A percentile compares a stretch with the other conserved stretches of the same genome.
Evolutionary conservation across 2,329 filamentous ascomycete genomes (phyloP).

Genomic region (Coniella lustricola): DNA sequence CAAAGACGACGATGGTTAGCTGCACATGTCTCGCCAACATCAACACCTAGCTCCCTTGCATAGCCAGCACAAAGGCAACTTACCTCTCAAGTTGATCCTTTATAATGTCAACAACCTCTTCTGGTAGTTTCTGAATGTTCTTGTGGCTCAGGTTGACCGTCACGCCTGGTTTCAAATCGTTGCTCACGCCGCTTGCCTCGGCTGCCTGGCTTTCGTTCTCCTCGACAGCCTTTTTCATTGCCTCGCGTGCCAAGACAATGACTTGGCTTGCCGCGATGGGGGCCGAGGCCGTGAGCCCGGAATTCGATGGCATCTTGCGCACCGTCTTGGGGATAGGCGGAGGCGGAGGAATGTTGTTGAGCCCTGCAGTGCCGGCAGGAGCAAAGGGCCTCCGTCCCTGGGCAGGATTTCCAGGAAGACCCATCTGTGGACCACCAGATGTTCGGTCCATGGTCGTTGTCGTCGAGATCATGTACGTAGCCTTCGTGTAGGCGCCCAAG

Average conservation of each 20-base stretch:
- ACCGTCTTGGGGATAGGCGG: constrained; percentile 38
- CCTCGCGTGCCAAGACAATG: constrained; percentile 57
- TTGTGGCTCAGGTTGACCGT: constrained; percentile 74
- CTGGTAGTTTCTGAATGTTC: constrained; percentile 63
- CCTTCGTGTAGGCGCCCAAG: constrained; percentile 1
- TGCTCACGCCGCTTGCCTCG: constrained; percentile 52
- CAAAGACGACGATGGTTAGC: constrained; percentile 18
- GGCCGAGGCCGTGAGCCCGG: constrained; percentile 41
- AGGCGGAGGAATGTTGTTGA: constrained; percentile 32
- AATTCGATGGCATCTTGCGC: constrained; percentile 39
- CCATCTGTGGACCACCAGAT: constrained; percentile 20
- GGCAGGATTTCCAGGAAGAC: constrained; percentile 30
- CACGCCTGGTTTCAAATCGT: constrained; percentile 60
- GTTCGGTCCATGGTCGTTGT: constrained; percentile 19
- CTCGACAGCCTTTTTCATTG: constrained; percentile 59
- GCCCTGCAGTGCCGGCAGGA: constrained; percentile 22
- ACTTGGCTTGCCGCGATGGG: constrained; percentile 57
- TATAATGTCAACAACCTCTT: constrained; percentile 69
- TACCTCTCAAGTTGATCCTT: constrained; percentile 68
- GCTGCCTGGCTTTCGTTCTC: constrained; percentile 58
- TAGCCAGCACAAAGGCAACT: constrained; percentile 19
- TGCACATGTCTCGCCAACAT: background rate
- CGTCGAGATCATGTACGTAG: constrained; percentile 12
- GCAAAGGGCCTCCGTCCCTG: constrained; percentile 26
- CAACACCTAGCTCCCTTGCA: constrained; percentile 4